Conservation (phyloP, 2,329 filamentous ascomycete genomes). For the Leptographium procerum region DNA sequence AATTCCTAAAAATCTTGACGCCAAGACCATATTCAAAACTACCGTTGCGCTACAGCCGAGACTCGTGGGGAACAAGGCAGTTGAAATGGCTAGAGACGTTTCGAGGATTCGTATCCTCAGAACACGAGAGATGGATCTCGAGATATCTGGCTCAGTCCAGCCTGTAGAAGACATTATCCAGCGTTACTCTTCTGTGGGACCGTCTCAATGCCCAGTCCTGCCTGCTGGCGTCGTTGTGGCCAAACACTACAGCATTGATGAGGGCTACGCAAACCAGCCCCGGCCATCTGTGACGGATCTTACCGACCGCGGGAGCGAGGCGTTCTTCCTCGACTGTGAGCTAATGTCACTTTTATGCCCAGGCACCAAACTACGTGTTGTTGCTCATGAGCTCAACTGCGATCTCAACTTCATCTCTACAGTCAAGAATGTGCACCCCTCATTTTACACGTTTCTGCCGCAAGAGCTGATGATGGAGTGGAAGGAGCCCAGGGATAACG, state of each 20-base stretch:
- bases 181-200: slow-evolving; percentile 30
- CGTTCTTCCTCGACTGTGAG: slow-evolving; percentile 58
- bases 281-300: slow-evolving; percentile 20
- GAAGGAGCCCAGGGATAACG: slow-evolving; percentile 41
- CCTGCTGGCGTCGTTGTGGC: slow-evolving; percentile 35
- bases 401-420: slow-evolving; percentile 55
- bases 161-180: slow-evolving; percentile 29
- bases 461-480: slow-evolving; percentile 60
- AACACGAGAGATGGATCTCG: slow-evolving; percentile 44
- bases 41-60: slow-evolving; percentile 28
- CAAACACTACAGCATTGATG: slow-evolving; percentile 32
- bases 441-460: slow-evolving; percentile 52
- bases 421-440: slow-evolving; percentile 42
- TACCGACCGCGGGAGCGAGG: slow-evolving; percentile 14
- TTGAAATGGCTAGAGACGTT: slow-evolving; percentile 16
- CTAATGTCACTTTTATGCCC: slow-evolving; percentile 39
- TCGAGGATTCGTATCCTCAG: slow-evolving; percentile 28
- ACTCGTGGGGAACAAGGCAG: slow-evolving; percentile 19
- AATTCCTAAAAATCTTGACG: slow-evolving; percentile 28
- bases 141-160: slow-evolving; percentile 42
- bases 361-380: slow-evolving; percentile 52
- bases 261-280: slow-evolving; percentile 33
- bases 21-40: slow-evolving; percentile 31
- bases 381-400: slow-evolving; percentile 43
- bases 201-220: slow-evolving; percentile 18